Base-by-base conservation (phyloP, 1,284 basidiomycete species). In the Irpex sp. region DNA sequence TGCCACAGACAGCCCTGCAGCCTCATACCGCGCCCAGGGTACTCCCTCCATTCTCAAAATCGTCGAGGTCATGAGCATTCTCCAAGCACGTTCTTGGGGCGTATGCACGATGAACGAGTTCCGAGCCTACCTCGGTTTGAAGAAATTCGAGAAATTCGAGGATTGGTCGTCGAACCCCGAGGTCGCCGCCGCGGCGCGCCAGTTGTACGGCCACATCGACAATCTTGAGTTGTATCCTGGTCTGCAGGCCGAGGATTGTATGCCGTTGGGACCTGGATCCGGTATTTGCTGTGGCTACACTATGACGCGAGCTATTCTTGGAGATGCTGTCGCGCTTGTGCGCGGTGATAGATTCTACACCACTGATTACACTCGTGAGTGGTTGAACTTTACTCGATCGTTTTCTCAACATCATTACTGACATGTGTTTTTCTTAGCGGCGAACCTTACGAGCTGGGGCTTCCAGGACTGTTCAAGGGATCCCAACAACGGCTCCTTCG, bases 231-330 rank as follows among this genome's bases (percentile, higher is more conserved):
- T 93, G 19, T 83, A 93, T 70, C 67, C 87, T 31, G 89, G 90
- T n/a, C 73, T 91, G 61, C 88, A 90, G 77, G 89, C 90, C n/a
- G 71, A 73, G 66, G 65, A 66, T 72, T 92, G 62, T 87, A 90
- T 75, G 11, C 83, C 86, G 17, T 83, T 84, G 50, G 71, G 71
- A 4, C 83, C 86, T 6, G 92, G 92, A n/a, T 89, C 90, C 6
- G 94, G 94, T 9, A 72, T 93, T 3, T 93, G 91, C 73, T 91
- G 92, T n/a, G 92, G 93, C 21, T 94, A 88, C 77, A 94, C 93
- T 6, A 91, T 94, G 69, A 92, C 91, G 5, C 82, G 94, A 39
- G 89, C 91, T 19, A 95, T 95, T 67, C 79, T 95, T 15, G 82
- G 89, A 11, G 93, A 95, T 71, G 94, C 94, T 5, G 88, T 94